Evolutionary conservation across 2,329 filamentous ascomycete genomes (phyloP).

Genomic region (Coniochaeta sp.): DNA sequence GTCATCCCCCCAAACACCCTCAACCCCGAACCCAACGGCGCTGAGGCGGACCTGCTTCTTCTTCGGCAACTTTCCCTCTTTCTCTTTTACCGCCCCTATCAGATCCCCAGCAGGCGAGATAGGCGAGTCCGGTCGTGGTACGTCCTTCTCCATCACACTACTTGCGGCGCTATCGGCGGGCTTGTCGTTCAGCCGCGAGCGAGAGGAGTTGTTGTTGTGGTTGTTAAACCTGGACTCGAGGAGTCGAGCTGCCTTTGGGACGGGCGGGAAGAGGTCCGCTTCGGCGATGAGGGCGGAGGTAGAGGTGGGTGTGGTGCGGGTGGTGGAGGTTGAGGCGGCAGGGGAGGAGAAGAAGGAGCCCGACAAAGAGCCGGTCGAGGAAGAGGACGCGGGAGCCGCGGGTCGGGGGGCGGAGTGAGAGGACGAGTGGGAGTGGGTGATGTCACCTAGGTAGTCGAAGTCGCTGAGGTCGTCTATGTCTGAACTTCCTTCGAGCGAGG

Average conservation of each 20-base stretch:
- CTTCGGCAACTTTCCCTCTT: conserved; percentile 20
- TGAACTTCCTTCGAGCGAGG: conserved; percentile 15
- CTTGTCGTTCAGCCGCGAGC: conserved; percentile 7
- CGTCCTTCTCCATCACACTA: conserved; percentile 11
- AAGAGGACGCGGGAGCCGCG: no score
- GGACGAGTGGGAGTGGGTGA: no score
- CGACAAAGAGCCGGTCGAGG: neutral
- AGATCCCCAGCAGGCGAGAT: conserved; percentile 15
- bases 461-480: conserved; percentile 19
- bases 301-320: conserved; percentile 4
- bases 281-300: neutral
- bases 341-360: conserved; percentile 9
- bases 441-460: conserved; percentile 11
- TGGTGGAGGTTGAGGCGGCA: conserved; percentile 9
- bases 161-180: conserved; percentile 10
- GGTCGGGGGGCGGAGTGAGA: no score
- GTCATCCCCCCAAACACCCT: conserved; percentile 20
- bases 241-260: neutral
- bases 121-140: conserved; percentile 25
- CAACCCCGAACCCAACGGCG: conserved; percentile 24
- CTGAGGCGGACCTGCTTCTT: conserved; percentile 28
- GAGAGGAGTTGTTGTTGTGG: neutral
- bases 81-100: no score
- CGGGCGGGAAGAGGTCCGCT: neutral
- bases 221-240: neutral